A percentile compares a stretch with the other conserved stretches of the same genome.
phyloP scores from a whole-genome alignment of 202 grass and related monocot species.

The Brachypodium distachyon region DNA sequence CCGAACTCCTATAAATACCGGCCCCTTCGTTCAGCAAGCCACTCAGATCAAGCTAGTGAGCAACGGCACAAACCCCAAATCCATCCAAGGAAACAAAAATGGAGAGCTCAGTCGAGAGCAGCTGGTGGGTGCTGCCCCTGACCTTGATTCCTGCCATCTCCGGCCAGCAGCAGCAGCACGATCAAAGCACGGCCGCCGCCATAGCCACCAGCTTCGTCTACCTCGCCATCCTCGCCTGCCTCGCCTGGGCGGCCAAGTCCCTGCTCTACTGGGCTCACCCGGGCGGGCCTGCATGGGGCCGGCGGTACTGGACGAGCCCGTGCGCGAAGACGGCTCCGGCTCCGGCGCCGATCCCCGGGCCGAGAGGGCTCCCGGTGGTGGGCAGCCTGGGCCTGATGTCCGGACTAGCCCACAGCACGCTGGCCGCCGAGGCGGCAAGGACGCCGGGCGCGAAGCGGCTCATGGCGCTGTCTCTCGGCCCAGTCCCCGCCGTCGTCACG shows the following conservation, averaged over 20 bases:
- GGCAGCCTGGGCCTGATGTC: slow-evolving; percentile 79
- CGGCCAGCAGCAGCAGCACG: not conserved
- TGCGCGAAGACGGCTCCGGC: too few species aligned
- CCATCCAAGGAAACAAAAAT: too few species aligned
- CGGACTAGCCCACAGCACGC: slow-evolving; percentile 49
- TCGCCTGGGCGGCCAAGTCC: slow-evolving; percentile 41
- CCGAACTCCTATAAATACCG: slow-evolving; percentile 34
- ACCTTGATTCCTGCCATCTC: slow-evolving; percentile 45
- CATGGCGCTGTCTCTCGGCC: slow-evolving; percentile 79
- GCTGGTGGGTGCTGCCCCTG: slow-evolving; percentile 55
- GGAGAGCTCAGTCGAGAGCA: slow-evolving; percentile 50
- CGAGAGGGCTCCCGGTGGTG: slow-evolving; percentile 48
- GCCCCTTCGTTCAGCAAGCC: not conserved
- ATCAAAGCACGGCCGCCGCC: not conserved
- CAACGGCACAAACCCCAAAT: not conserved
- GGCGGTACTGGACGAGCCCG: slow-evolving; percentile 48
- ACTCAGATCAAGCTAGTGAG: not conserved
- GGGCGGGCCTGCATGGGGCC: slow-evolving; percentile 75
- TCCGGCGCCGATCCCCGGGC: slow-evolving; percentile 35
- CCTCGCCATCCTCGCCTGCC: slow-evolving; percentile 17
- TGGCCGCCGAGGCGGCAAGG: slow-evolving; percentile 29
- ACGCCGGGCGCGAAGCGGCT: slow-evolving; percentile 48
- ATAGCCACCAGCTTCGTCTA: slow-evolving; percentile 32
- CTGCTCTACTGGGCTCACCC: slow-evolving; percentile 65
- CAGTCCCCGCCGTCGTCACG: slow-evolving; percentile 52